Base-by-base conservation (phyloP, 2,329 filamentous ascomycete species). In the Fusarium annulatum region DNA sequence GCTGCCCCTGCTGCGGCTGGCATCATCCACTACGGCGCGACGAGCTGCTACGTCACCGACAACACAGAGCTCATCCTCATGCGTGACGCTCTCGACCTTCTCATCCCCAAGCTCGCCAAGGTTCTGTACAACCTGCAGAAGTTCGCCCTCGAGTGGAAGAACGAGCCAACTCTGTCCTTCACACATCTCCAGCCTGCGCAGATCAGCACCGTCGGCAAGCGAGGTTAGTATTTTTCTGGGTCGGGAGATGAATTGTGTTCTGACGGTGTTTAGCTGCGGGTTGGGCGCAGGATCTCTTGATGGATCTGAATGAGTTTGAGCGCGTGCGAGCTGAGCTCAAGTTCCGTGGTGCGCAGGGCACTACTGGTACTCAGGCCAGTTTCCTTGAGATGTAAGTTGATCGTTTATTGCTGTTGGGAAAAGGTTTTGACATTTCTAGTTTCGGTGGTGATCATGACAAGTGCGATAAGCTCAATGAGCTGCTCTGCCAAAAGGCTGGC, bases 401-500 rank as follows among this genome's bases (percentile, higher is more conserved):
- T 33, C 11, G 9, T 30, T 30, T 9, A 30, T 30, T 30, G 7
- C 28, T 30, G 28, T 8, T 10, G 28, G 28, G 28, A 3, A 9
- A 3, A 30, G 8, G 8, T 38, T 15, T 34, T 59, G 15, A 59
- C 11, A 3, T 2, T 8, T 23, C 15, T n/a, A 59, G 43, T 19
- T 42, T 52, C 7, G 43, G 56, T 23, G 33, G 43, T n/a, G 51
- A 55, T 55, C 61, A 65, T 6, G 61, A 57, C 1, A 66, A 66
- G 63, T 66, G 63, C 1, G 63, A 66, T 11, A 45, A 65, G 42
- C 21, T 66, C 30, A 66, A 66, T 9, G 61, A 65, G 49, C 21
- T 66, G 3, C 61, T 66, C 1, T 66, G 63, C 41, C 30, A 65
- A 34, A 66, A 66, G 61, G 63, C 63, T 48, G 63, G 48, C 2